phyloP scores from a whole-genome alignment of 805 yeast species.

The Komagataella phaffii region DNA sequence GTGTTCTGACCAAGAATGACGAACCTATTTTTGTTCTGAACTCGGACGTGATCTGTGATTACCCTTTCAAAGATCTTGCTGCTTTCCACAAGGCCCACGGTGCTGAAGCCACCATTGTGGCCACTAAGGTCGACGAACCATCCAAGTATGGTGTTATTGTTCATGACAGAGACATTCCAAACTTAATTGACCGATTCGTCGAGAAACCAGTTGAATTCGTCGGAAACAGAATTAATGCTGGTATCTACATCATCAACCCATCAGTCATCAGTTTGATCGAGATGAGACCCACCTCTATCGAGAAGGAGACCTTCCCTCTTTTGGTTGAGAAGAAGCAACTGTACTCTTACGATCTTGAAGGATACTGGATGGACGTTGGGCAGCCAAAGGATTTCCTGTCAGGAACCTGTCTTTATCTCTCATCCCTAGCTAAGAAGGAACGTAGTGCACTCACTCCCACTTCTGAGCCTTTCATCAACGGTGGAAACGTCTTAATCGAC shows the following conservation, averaged over 20 bases:
- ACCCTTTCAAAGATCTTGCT: slow-evolving; percentile 89
- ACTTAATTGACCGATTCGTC: slow-evolving; percentile 95
- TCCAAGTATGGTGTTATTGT: slow-evolving; percentile 99
- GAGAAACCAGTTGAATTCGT: slow-evolving; percentile 99
- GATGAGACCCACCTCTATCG: slow-evolving; percentile 97
- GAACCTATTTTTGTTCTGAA: slow-evolving; percentile 95
- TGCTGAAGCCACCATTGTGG: slow-evolving; percentile 96
- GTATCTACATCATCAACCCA: slow-evolving; percentile 96
- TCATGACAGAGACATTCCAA: slow-evolving; percentile 88
- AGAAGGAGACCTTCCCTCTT: slow-evolving; percentile 98
- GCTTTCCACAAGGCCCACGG: slow-evolving; percentile 92
- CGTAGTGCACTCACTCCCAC: slow-evolving; percentile 53
- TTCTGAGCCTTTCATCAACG: slow-evolving; percentile 61
- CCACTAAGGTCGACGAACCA: slow-evolving; percentile 99
- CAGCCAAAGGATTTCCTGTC: slow-evolving; percentile 99
- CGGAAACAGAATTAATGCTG: slow-evolving; percentile 99
- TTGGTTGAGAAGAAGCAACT: slow-evolving; percentile 80
- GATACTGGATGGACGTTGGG: slow-evolving; percentile 99
- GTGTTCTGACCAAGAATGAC: slow-evolving; percentile 84
- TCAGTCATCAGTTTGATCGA: slow-evolving; percentile 93
- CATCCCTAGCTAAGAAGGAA: slow-evolving; percentile 70
- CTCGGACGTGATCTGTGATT: slow-evolving; percentile 98
- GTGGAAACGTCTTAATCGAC: slow-evolving; percentile 89
- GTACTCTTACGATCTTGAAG: slow-evolving; percentile 95
- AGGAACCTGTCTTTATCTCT: slow-evolving; percentile 87